A percentile compares a stretch with the other conserved stretches of the same genome.
These are phyloP conservation scores for Penicillium sp. DNA, from an alignment of 2,329 filamentous ascomycete species.

Conservation along the genomic window DNA sequence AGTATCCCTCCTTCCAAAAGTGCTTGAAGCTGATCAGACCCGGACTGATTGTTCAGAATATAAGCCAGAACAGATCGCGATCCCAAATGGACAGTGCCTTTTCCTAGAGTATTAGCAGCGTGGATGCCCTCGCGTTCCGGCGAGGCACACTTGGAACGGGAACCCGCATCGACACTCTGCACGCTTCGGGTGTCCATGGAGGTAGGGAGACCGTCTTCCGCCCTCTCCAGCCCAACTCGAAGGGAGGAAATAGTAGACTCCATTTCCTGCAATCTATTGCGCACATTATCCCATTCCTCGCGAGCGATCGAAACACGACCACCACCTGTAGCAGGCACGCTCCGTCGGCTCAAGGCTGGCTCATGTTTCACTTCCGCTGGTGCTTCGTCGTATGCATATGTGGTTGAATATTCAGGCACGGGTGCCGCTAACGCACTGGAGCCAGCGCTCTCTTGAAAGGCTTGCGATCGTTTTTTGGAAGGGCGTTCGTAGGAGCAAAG, in stretches of 20 bases:
- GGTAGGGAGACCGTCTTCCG: slow-evolving; percentile 25
- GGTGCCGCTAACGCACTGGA: slow-evolving; percentile 8
- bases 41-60: slow-evolving; percentile 48
- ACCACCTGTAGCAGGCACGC: slow-evolving; percentile 12
- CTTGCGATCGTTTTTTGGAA: slow-evolving; percentile 36
- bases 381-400: slow-evolving; percentile 16
- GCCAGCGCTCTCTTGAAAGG: slow-evolving; percentile 19
- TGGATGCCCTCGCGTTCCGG: slow-evolving; percentile 50
- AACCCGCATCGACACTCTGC: slow-evolving; percentile 26
- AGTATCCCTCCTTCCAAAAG: slow-evolving; percentile 54
- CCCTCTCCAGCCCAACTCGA: slow-evolving; percentile 33
- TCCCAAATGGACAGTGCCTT: slow-evolving; percentile 54
- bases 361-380: slow-evolving; percentile 22
- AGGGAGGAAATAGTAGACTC: slow-evolving; percentile 35
- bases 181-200: slow-evolving; percentile 25
- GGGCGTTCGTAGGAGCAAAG: slow-evolving; percentile 44
- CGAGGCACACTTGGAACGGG: slow-evolving; percentile 27
- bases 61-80: slow-evolving; percentile 55
- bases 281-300: slow-evolving; percentile 39
- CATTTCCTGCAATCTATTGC: slow-evolving; percentile 37
- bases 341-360: slow-evolving; percentile 11
- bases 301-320: slow-evolving; percentile 34
- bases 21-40: slow-evolving; percentile 43
- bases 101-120: slow-evolving; percentile 51
- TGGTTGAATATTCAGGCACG: slow-evolving; percentile 7